Conservation (phyloP, 1,139 yeast genomes). For the Suhomyces ambrosiae region DNA sequence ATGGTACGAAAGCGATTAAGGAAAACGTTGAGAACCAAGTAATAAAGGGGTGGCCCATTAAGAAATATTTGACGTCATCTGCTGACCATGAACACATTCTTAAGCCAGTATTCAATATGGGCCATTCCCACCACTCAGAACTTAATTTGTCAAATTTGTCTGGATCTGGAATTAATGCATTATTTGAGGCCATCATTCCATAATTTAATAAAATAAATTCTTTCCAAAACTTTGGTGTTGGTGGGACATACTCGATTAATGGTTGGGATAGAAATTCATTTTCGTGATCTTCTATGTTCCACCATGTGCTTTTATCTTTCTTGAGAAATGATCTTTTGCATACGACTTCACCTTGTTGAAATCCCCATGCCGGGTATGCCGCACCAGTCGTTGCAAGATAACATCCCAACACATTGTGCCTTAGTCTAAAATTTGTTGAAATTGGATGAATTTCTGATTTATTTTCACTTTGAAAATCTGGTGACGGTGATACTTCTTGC, state of each 20-base stretch:
- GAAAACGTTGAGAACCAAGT: conserved; percentile 57
- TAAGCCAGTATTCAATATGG: conserved; percentile 59
- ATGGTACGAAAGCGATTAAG: conserved; percentile 24
- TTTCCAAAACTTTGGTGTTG: conserved; percentile 68
- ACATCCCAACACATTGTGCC: conserved; percentile 65
- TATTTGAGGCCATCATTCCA: conserved; percentile 80
- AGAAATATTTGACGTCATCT: conserved; percentile 52
- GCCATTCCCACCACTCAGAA: conserved; percentile 86
- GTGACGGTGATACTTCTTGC: conserved; percentile 57
- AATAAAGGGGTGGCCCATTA: conserved; percentile 68
- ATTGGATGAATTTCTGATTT: conserved; percentile 58
- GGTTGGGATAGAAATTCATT: conserved; percentile 48
- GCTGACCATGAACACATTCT: conserved; percentile 71
- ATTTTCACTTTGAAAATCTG: conserved; percentile 44
- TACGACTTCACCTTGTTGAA: conserved; percentile 76
- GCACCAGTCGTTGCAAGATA: conserved; percentile 74
- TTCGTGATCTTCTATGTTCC: conserved; percentile 75
- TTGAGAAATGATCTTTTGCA: conserved; percentile 56
- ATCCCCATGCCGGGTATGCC: conserved; percentile 80
- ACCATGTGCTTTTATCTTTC: conserved; percentile 72
- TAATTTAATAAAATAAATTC: conserved; percentile 70
- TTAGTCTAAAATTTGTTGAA: conserved; percentile 67
- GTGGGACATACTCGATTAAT: conserved; percentile 51
- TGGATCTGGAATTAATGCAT: conserved; percentile 72
- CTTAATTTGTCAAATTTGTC: conserved; percentile 67